Evolutionary conservation across 2,329 filamentous ascomycete species (phyloP).

Genomic region (Huntiella moniliformis): DNA sequence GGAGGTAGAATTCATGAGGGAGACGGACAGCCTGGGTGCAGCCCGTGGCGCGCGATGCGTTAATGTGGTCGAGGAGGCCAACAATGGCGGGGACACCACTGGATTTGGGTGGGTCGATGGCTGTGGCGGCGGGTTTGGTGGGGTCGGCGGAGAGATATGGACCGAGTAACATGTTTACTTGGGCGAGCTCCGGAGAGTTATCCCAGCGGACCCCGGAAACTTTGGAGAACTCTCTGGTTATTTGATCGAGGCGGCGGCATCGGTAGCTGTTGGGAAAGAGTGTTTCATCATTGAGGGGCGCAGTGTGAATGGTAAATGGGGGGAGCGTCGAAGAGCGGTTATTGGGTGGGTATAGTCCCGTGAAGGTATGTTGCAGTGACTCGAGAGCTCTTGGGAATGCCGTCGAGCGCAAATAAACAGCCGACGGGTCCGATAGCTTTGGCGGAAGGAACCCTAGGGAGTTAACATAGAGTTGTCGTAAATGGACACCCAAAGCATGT

Average conservation of each 20-base stretch:
- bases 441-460: conserved; percentile 53
- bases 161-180: conserved; percentile 57
- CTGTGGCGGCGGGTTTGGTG: conserved; percentile 46
- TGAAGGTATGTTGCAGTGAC: conserved; percentile 57
- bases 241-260: conserved; percentile 52
- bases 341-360: conserved; percentile 49
- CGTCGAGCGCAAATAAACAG: conserved; percentile 56
- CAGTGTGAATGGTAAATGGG: conserved; percentile 24
- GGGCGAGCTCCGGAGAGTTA: conserved; percentile 59
- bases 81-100: conserved; percentile 45
- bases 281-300: conserved; percentile 51
- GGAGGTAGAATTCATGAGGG: conserved; percentile 74
- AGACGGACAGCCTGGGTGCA: conserved; percentile 47
- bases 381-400: conserved; percentile 59
- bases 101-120: conserved; percentile 43
- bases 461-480: conserved; percentile 56
- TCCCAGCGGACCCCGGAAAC: conserved; percentile 59
- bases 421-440: conserved; percentile 26
- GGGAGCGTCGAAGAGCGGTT: conserved; percentile 30
- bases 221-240: conserved; percentile 52
- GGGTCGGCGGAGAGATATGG: conserved; percentile 52
- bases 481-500: conserved; percentile 44
- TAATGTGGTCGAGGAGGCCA: conserved; percentile 88
- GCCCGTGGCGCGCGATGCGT: conserved; percentile 71
- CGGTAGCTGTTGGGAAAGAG: conserved; percentile 61